Percentiles rank a stretch among this genome's conserved stretches.
phyloP scores from a whole-genome alignment of 345 rosid species.

The Passiflora organensis region DNA sequence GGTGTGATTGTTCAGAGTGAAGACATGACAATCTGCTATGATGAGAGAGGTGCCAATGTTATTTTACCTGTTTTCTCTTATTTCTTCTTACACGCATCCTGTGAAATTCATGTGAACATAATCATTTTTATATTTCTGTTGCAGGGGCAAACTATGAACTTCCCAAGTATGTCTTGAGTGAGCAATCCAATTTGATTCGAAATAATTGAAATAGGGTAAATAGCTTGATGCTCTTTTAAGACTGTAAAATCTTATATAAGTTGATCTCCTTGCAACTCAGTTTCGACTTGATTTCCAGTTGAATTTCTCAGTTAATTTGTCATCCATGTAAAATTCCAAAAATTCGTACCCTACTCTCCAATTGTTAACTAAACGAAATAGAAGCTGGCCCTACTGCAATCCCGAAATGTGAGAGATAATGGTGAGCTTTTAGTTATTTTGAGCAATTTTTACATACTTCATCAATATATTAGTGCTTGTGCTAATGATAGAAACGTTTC shows the following conservation, averaged over 20 bases:
- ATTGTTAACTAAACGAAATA: neutral
- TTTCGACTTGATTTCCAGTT: neutral
- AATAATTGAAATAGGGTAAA: constrained; percentile 14
- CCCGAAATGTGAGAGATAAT: no score
- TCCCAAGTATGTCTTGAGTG: constrained; percentile 73
- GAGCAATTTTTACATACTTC: no score
- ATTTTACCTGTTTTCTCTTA: no score
- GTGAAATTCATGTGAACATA: neutral
- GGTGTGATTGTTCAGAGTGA: constrained; percentile 65
- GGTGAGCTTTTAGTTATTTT: neutral
- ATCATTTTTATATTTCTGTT: constrained; percentile 7
- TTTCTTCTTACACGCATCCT: no score
- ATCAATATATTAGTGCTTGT: no score
- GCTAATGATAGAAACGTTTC: no score
- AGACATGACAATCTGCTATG: constrained; percentile 78
- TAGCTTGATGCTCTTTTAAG: neutral
- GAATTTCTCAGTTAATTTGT: constrained; percentile 1
- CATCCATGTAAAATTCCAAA: constrained; percentile 9
- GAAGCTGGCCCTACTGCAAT: neutral
- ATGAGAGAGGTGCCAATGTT: constrained; percentile 57
- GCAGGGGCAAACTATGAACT: constrained; percentile 83
- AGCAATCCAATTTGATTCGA: constrained; percentile 65
- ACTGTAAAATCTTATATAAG: constrained; percentile 1
- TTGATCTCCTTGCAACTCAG: neutral
- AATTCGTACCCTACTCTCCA: neutral